phyloP scores from a whole-genome alignment of 257 asterid species.

The Perilla frutescens region DNA sequence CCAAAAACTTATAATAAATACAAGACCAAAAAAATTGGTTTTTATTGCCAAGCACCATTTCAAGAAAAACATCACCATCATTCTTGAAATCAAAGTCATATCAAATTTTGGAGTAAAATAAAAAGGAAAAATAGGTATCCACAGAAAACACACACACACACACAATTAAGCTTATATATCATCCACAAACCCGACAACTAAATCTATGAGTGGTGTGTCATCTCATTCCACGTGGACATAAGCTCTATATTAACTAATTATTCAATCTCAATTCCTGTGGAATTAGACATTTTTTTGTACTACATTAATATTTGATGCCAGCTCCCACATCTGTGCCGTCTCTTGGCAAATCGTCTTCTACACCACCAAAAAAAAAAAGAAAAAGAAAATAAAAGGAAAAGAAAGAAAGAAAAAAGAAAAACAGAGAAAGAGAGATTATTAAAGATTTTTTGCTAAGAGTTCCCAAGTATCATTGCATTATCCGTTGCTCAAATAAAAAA shows the following conservation, averaged over 20 bases:
- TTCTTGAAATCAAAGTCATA: slow-evolving; percentile 12
- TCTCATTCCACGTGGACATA: neutral
- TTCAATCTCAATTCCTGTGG: slow-evolving; percentile 20
- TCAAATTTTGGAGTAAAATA: neutral
- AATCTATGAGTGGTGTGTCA: slow-evolving; percentile 32
- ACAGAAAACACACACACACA: neutral
- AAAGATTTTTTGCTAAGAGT: neutral
- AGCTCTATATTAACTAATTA: neutral
- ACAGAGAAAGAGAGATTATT: too few species aligned
- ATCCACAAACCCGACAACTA: slow-evolving; percentile 38
- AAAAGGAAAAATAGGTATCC: neutral
- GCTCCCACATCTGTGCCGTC: slow-evolving; percentile 38
- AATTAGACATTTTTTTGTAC: slow-evolving; percentile 22
- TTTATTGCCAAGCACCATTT: too few species aligned
- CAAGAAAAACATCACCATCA: neutral
- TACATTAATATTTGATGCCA: slow-evolving; percentile 15
- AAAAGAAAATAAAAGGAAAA: too few species aligned
- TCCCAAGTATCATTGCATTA: too few species aligned
- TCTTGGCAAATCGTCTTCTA: slow-evolving; percentile 41
- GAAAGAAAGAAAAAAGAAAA: too few species aligned
- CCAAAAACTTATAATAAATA: too few species aligned
- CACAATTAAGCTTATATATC: slow-evolving; percentile 11
- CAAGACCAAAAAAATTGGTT: too few species aligned
- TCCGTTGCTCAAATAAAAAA: too few species aligned
- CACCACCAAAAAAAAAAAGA: too few species aligned